Percentiles rank a stretch among this genome's conserved stretches.
Conservation (phyloP, 257 asterid genomes). For the Solanum raphanifolium region DNA sequence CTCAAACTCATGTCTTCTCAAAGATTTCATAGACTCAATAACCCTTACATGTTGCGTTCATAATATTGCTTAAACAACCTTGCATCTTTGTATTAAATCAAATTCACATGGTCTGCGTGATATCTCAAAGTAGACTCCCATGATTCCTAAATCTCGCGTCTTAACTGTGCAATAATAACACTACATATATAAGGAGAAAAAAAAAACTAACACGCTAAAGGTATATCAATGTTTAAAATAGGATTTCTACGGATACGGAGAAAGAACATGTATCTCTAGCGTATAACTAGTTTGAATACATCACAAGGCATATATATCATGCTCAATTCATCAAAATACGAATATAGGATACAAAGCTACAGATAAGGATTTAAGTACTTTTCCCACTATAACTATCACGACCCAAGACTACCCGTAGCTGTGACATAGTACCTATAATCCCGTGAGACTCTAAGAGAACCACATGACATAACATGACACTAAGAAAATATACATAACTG, state of each 20-base stretch:
- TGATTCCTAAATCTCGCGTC: neutral
- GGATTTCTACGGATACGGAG: neutral
- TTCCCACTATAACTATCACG: neutral
- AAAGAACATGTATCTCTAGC: too few relatives aligned
- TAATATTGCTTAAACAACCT: neutral
- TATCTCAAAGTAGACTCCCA: neutral
- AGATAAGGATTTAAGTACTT: neutral
- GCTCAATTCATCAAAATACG: neutral
- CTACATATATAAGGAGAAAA: neutral
- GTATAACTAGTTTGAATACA: neutral
- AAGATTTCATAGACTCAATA: neutral
- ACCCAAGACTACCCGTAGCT: neutral
- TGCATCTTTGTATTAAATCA: too few relatives aligned
- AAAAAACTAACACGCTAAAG: neutral
- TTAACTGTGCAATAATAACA: neutral
- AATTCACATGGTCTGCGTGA: neutral
- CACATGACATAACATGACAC: neutral
- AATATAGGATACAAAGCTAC: too few relatives aligned
- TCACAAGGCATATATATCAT: neutral
- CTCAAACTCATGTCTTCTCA: neutral
- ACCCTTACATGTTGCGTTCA: neutral
- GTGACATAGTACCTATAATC: neutral
- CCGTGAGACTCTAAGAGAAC: neutral
- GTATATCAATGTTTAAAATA: neutral
- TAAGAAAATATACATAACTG: neutral